phyloP scores from a whole-genome alignment of 179 eudicot species.

The Nepenthes alata region DNA sequence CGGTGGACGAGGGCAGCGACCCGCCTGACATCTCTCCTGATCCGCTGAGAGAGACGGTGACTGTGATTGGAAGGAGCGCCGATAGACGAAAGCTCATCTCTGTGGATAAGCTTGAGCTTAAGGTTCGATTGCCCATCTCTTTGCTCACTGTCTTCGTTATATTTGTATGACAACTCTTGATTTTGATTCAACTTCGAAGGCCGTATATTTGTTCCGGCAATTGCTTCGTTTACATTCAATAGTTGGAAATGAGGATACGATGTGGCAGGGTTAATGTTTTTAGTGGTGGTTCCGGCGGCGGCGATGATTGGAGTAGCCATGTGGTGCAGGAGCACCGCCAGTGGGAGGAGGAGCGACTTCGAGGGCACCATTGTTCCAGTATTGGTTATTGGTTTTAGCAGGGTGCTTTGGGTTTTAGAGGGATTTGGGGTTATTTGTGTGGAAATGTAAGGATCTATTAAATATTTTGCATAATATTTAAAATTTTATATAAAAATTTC shows the following conservation, averaged over 20 bases:
- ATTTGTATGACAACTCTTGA: neutral
- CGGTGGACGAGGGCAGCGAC: conserved; percentile 28
- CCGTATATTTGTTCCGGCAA: conserved; percentile 10
- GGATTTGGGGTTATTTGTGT: conserved; percentile 10
- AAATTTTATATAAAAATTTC: no score
- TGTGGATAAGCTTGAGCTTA: conserved; percentile 40
- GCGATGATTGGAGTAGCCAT: conserved; percentile 4
- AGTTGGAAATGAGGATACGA: conserved; percentile 40
- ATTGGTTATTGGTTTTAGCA: neutral
- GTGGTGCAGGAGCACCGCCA: neutral
- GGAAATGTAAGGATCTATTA: no score
- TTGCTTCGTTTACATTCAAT: conserved; percentile 28
- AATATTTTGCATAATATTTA: no score
- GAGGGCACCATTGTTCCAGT: neutral
- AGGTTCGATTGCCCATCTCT: conserved; percentile 1
- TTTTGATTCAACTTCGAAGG: neutral
- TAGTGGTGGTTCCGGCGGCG: conserved; percentile 8
- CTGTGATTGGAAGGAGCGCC: conserved; percentile 10
- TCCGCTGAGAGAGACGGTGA: conserved; percentile 34
- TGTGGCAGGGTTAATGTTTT: conserved; percentile 4
- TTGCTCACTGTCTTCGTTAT: neutral
- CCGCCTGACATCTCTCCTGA: conserved; percentile 40
- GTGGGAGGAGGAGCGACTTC: neutral
- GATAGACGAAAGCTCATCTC: conserved; percentile 20
- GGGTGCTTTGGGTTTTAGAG: no score